These are phyloP conservation scores for Taiwanofungus camphoratus DNA, from an alignment of 1,284 basidiomycete species.

Conservation along the genomic window DNA sequence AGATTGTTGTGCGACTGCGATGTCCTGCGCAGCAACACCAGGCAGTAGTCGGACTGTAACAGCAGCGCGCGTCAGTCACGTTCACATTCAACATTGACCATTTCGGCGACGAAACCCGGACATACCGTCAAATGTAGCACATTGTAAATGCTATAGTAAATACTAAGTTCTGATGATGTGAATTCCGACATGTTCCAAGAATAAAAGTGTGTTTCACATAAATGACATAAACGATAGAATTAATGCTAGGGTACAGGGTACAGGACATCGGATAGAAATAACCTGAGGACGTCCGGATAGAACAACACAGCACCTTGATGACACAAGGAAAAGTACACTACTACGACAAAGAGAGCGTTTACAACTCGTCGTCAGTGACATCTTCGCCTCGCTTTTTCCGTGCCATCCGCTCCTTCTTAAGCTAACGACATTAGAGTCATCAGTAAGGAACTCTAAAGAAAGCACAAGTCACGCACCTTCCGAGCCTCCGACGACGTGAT, in stretches of 20 bases:
- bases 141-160: no score
- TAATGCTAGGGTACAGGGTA: conserved; percentile 26
- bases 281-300: conserved; percentile 21
- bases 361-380: conserved; percentile 56
- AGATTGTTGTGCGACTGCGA: no score
- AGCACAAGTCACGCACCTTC: conserved; percentile 38
- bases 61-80: no score
- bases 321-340: conserved; percentile 19
- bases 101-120: no score
- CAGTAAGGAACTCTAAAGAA: background rate
- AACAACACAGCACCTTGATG: conserved; percentile 21
- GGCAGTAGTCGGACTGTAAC: no score
- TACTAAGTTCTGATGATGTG: no score
- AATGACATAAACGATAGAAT: conserved; percentile 21
- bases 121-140: no score
- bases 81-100: no score
- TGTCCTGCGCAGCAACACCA: no score
- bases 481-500: conserved; percentile 74
- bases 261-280: conserved; percentile 18
- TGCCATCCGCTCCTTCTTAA: conserved; percentile 95
- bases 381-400: conserved; percentile 81
- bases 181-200: conserved; percentile 3
- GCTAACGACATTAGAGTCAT: conserved; percentile 21
- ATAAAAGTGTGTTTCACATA: conserved; percentile 16
- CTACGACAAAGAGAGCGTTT: conserved; percentile 24